A percentile compares a stretch with the other conserved stretches of the same genome.
phyloP scores from a whole-genome alignment of 257 asterid genomes.

The Plantago major region DNA sequence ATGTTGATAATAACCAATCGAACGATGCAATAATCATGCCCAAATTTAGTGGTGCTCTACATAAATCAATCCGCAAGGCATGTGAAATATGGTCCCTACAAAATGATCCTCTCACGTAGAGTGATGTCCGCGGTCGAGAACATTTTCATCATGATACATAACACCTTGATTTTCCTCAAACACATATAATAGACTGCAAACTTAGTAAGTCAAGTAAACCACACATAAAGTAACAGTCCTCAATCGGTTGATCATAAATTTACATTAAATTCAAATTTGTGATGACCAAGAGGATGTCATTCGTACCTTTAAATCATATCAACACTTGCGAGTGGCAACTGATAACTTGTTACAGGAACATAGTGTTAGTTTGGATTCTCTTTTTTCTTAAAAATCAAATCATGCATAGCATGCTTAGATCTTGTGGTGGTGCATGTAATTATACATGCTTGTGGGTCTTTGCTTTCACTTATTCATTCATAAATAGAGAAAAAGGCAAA shows the following conservation, averaged over 20 bases:
- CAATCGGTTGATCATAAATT: no score
- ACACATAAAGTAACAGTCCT: no score
- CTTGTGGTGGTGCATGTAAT: slow-evolving; percentile 2
- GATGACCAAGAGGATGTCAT: no score
- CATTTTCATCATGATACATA: background rate
- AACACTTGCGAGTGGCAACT: no score
- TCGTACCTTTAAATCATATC: background rate
- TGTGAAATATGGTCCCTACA: background rate
- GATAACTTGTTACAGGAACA: background rate
- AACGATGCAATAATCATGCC: no score
- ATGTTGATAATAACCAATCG: no score
- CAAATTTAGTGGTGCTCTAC: no score
- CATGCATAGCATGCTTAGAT: background rate
- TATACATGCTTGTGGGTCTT: slow-evolving; percentile 4
- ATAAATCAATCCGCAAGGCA: background rate
- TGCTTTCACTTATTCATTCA: background rate
- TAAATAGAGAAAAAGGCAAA: background rate
- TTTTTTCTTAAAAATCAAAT: background rate
- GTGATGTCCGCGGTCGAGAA: background rate
- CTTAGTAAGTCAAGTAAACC: no score
- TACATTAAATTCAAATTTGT: no score
- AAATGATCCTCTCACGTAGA: background rate
- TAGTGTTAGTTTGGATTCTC: slow-evolving; percentile 4
- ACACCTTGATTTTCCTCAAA: no score
- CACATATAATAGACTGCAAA: no score